Base-by-base conservation (phyloP, 768 basidiomycete genomes). In the Holtermannia corniformis region DNA sequence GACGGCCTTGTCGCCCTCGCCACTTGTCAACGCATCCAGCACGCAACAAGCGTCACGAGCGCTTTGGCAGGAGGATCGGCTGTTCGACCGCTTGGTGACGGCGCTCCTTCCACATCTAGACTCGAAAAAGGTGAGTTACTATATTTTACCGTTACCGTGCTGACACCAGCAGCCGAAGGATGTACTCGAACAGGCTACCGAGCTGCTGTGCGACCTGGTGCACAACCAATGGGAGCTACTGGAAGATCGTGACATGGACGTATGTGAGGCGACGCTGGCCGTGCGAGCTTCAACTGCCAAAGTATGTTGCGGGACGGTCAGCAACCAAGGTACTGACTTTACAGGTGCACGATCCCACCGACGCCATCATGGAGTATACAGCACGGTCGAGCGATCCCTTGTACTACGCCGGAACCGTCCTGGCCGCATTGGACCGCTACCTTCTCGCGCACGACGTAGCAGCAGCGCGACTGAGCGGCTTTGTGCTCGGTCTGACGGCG, bases 131-230 rank as follows among this genome's bases (percentile, higher is more conserved):
- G 89, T 88, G 62, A 58, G 75, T 72, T 48, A 13, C 27, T 44
- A 23, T 42, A 20, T 27, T 56, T 41, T 26, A 40, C 23, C 26
- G 48, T n/a, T n/a, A n/a, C n/a, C n/a, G n/a, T n/a, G 23, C 19
- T 44, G 37, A 48, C 3, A 47, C 21, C 47, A 49, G 27, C 64
- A 91, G 86, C 74, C 74, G 46, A 78, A 79, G 44, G 80, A 83
- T 58, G 75, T 79, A 50, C 75, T 90, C 23, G 83, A 85, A 65
- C 86, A 87, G 61, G 88, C 81, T 23, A 73, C 92, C 58, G 84
- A 90, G 52, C 76, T 86, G 26, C 64, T 89, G 11, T 91, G 85
- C 85, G 88, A 91, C 70, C 76, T 89, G 65, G 73, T 92, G 4
- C 84, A 84, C 63, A 79, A 83, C 59, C 86, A 89, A 66, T 76